These are phyloP conservation scores for Pelagomonas calceolata DNA, from an alignment of 108 stramenopile genomes.

Conservation along the genomic window DNA sequence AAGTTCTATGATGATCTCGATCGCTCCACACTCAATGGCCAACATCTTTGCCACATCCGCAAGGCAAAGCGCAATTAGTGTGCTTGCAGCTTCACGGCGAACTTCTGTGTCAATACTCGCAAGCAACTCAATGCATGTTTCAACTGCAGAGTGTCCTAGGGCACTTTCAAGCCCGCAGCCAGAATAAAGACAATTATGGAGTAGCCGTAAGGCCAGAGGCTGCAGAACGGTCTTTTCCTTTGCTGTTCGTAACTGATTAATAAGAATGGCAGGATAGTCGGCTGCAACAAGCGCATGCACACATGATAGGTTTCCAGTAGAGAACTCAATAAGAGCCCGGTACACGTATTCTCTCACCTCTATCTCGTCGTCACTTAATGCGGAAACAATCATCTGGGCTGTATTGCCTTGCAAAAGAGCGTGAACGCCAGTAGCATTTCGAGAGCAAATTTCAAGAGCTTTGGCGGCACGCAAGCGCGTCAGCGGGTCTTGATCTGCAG, in stretches of 20 bases:
- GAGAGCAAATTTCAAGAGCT: constrained; percentile 2
- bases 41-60: not conserved
- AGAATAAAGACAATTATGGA: not conserved
- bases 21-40: not conserved
- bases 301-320: not conserved
- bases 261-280: not conserved
- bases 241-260: not conserved
- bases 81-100: not conserved
- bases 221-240: not conserved
- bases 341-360: not conserved
- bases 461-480: constrained; percentile 5
- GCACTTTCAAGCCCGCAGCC: not conserved
- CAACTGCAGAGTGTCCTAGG: constrained; percentile 1
- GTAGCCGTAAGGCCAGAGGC: not conserved
- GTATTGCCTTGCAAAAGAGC: not conserved
- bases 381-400: not conserved
- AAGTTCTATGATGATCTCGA: not conserved
- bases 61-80: not conserved
- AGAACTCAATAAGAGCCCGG: not conserved
- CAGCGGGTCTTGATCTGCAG: constrained; percentile 2
- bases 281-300: not conserved
- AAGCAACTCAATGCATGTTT: not conserved
- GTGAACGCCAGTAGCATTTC: constrained; percentile 2
- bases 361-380: not conserved
- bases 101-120: not conserved